Percentiles rank a stretch among this genome's conserved stretches.
phyloP scores from a whole-genome alignment of 805 yeast species.

The Myxozyma sirexii region DNA sequence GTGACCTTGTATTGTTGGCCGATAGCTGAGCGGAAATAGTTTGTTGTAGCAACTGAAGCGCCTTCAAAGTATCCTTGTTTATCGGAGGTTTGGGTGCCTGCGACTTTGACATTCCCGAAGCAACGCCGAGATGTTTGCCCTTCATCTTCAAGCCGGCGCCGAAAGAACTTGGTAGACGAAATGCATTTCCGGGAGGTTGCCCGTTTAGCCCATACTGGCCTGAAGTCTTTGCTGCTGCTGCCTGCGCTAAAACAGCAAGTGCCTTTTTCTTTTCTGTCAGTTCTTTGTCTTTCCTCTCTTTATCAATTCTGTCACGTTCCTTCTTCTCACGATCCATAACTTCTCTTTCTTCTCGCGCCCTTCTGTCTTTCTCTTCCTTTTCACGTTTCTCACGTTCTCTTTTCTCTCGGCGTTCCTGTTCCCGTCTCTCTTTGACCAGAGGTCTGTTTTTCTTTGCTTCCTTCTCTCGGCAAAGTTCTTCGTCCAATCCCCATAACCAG shows the following conservation, averaged over 20 bases:
- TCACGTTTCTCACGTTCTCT: slow-evolving; percentile 39
- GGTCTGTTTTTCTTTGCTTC: slow-evolving; percentile 67
- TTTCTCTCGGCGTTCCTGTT: slow-evolving; percentile 53
- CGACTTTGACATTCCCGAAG: slow-evolving; percentile 24
- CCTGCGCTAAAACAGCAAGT: slow-evolving; percentile 25
- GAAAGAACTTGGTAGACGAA: background rate
- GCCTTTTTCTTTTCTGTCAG: slow-evolving; percentile 34
- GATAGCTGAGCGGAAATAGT: slow-evolving; percentile 74
- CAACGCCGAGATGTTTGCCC: slow-evolving; percentile 13
- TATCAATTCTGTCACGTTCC: slow-evolving; percentile 22
- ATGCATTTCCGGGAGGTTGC: background rate
- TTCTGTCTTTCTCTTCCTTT: slow-evolving; percentile 44
- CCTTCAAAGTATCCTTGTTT: slow-evolving; percentile 63
- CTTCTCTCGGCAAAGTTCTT: slow-evolving; percentile 76
- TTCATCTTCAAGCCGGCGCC: background rate
- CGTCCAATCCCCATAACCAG: slow-evolving; percentile 93
- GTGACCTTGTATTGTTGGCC: background rate
- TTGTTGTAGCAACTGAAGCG: slow-evolving; percentile 81
- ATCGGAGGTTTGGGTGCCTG: slow-evolving; percentile 17
- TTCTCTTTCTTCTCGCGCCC: slow-evolving; percentile 41
- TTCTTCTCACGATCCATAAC: slow-evolving; percentile 36
- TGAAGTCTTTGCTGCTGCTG: slow-evolving; percentile 26
- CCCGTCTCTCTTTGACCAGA: slow-evolving; percentile 60
- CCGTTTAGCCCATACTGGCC: background rate
- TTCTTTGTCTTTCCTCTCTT: slow-evolving; percentile 32